A percentile compares a stretch with the other conserved stretches of the same genome.
Evolutionary conservation across 768 basidiomycete genomes (phyloP).

Genomic region (Phaffia australis): DNA sequence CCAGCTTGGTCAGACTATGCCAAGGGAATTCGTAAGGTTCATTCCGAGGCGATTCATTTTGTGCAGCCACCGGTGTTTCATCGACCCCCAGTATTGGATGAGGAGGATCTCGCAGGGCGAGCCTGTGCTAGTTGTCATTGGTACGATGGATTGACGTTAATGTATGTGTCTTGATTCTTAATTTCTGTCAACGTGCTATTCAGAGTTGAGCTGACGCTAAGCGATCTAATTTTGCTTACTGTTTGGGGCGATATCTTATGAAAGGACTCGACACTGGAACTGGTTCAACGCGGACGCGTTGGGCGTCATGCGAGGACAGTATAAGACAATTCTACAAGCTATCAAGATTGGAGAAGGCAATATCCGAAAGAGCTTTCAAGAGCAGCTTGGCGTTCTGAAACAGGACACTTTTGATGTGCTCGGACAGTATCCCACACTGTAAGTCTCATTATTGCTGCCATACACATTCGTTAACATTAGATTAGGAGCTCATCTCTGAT

Average conservation of each 20-base stretch:
- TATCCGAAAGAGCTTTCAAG: conserved; percentile 68
- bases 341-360: conserved; percentile 70
- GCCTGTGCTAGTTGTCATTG: conserved; percentile 34
- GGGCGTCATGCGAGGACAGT: conserved; percentile 65
- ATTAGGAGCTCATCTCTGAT: too few relatives aligned
- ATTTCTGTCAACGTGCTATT: neutral
- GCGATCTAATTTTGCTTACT: neutral
- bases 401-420: conserved; percentile 56
- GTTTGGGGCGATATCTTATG: neutral
- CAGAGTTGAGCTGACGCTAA: neutral
- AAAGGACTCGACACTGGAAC: conserved; percentile 35
- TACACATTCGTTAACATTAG: too few relatives aligned
- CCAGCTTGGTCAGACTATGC: conserved; percentile 33
- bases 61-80: conserved; percentile 36
- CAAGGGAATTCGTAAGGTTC: conserved; percentile 28
- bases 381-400: conserved; percentile 70
- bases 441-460: neutral
- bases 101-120: conserved; percentile 30
- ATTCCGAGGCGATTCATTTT: conserved; percentile 37
- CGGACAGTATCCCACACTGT: conserved; percentile 62
- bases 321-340: conserved; percentile 50
- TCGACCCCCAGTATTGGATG: conserved; percentile 32
- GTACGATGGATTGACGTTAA: conserved; percentile 38
- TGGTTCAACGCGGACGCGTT: conserved; percentile 70
- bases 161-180: conserved; percentile 25